Conservation (phyloP, 2,329 filamentous ascomycete species). For the Phaeosphaeria sp. region DNA sequence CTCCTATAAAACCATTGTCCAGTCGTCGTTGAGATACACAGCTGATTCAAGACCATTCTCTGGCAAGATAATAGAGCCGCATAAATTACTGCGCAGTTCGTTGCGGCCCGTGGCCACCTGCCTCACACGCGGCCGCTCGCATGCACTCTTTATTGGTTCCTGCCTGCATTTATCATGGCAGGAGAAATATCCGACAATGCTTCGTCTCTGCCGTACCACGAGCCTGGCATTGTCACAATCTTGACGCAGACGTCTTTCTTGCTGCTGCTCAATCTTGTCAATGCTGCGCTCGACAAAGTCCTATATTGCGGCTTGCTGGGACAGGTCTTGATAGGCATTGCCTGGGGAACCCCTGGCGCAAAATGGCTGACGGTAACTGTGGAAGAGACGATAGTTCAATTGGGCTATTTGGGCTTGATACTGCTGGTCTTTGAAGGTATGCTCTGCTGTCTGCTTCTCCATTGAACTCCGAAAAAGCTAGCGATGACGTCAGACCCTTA, state of each 20-base stretch:
- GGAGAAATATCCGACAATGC: constrained; percentile 22
- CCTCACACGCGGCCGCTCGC: neutral
- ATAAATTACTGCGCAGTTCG: neutral
- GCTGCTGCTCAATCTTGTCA: constrained; percentile 66
- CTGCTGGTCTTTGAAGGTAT: constrained; percentile 74
- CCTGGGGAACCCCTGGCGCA: constrained; percentile 72
- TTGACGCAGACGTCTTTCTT: constrained; percentile 69
- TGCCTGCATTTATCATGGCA: constrained; percentile 33
- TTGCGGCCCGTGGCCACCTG: neutral
- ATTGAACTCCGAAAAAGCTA: neutral
- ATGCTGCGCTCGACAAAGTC: constrained; percentile 63
- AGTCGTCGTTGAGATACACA: constrained; percentile 8
- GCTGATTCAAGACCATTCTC: neutral
- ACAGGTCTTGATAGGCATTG: constrained; percentile 73
- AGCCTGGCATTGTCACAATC: constrained; percentile 66
- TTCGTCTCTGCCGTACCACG: constrained; percentile 63
- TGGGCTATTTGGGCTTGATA: constrained; percentile 78
- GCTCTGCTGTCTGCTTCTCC: neutral
- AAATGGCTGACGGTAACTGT: constrained; percentile 62
- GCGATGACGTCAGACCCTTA: constrained; percentile 9
- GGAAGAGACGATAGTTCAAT: constrained; percentile 65
- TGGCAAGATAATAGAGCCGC: neutral
- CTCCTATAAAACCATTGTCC: constrained; percentile 9
- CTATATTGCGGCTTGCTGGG: constrained; percentile 76
- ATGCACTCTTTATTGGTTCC: constrained; percentile 8